These are phyloP conservation scores for Crithidia expoeki DNA, from an alignment of 208 protist species.

Conservation along the genomic window DNA sequence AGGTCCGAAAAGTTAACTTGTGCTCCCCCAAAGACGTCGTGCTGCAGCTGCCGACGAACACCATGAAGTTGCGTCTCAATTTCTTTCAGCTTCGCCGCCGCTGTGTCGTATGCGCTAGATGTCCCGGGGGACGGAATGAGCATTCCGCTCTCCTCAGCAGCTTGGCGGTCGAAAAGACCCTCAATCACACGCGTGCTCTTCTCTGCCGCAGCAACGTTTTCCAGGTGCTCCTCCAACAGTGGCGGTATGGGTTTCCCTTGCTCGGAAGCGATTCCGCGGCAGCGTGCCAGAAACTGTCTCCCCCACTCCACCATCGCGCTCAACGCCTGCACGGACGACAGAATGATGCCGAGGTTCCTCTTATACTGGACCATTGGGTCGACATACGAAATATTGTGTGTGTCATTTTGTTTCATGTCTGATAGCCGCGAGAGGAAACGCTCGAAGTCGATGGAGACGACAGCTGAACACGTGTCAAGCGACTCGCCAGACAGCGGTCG, in stretches of 20 bases:
- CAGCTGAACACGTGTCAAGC: slow-evolving; percentile 13
- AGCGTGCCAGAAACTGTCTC: slow-evolving; percentile 32
- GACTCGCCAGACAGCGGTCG: slow-evolving; percentile 29
- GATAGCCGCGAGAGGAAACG: slow-evolving; percentile 77
- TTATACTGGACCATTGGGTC: slow-evolving; percentile 86
- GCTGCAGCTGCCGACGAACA: slow-evolving; percentile 37
- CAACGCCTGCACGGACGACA: slow-evolving; percentile 66
- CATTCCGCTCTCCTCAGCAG: slow-evolving; percentile 48
- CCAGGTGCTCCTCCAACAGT: slow-evolving; percentile 67
- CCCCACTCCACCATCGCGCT: slow-evolving; percentile 70
- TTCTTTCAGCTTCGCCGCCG: slow-evolving; percentile 34
- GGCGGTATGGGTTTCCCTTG: slow-evolving; percentile 32
- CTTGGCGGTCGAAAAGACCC: slow-evolving; percentile 63
- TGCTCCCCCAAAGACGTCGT: slow-evolving; percentile 60
- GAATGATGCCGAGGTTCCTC: slow-evolving; percentile 80
- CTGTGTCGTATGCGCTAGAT: slow-evolving; percentile 62
- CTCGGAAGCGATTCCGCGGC: slow-evolving; percentile 13
- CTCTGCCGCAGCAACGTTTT: slow-evolving; percentile 37
- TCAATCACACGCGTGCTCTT: slow-evolving; percentile 55
- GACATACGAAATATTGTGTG: slow-evolving; percentile 73
- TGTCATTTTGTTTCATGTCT: slow-evolving; percentile 60
- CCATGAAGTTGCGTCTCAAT: slow-evolving; percentile 69
- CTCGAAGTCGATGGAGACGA: slow-evolving; percentile 77
- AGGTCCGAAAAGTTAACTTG: slow-evolving; percentile 65
- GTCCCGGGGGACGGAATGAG: slow-evolving; percentile 74